A percentile compares a stretch with the other conserved stretches of the same genome.
Evolutionary conservation across 1,139 yeast species (phyloP).

Genomic region (Scheffersomyces cryptocercus): DNA sequence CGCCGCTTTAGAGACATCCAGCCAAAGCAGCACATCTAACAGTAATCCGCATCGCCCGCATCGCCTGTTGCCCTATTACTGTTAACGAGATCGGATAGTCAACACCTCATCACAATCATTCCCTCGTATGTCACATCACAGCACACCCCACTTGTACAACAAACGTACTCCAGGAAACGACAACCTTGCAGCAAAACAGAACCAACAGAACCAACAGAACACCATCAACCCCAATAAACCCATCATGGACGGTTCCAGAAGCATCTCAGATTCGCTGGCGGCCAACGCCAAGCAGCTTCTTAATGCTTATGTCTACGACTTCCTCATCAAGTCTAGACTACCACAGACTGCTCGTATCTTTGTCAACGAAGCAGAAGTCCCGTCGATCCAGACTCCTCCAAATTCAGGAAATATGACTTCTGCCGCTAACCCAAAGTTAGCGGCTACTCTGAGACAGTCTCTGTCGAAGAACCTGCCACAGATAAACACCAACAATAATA

Average conservation of each 20-base stretch:
- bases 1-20: no score
- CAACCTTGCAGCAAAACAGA: background rate
- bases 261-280: conserved; percentile 51
- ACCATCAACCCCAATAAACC: conserved; percentile 9
- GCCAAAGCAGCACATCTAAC: no score
- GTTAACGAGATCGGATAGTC: no score
- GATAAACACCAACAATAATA: conserved; percentile 6
- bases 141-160: conserved; percentile 35
- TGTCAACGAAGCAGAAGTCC: conserved; percentile 69
- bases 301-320: conserved; percentile 86
- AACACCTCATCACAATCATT: no score
- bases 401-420: conserved; percentile 6
- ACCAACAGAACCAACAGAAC: conserved; percentile 2
- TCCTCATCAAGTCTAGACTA: conserved; percentile 71
- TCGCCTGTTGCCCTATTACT: no score
- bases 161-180: conserved; percentile 29
- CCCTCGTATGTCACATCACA: conserved; percentile 32
- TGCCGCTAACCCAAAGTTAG: conserved; percentile 3
- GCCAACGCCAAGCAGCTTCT: conserved; percentile 64
- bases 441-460: conserved; percentile 5
- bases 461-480: conserved; percentile 22
- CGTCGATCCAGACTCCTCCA: conserved; percentile 19
- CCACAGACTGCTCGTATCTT: conserved; percentile 73
- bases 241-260: conserved; percentile 23
- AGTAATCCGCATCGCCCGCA: no score